Evolutionary conservation across 208 protist species (phyloP).

Genomic region (Trypanosoma congolense): DNA sequence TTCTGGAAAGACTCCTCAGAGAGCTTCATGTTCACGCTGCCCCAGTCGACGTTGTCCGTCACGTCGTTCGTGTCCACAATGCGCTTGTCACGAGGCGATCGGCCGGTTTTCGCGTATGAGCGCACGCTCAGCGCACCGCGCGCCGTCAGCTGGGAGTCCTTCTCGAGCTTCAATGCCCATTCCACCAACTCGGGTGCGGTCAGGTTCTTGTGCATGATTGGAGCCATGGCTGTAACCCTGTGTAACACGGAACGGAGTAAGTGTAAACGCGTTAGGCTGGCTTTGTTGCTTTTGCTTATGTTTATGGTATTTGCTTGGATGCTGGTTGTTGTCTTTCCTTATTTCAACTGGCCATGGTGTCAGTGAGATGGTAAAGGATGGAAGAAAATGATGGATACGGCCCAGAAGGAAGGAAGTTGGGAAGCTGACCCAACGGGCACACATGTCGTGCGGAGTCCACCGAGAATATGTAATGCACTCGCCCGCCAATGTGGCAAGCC

Average conservation of each 20-base stretch:
- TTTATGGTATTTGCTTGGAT: no score
- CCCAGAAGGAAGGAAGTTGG: no score
- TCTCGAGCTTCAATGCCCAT: slow-evolving; percentile 66
- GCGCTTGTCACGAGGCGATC: slow-evolving; percentile 93
- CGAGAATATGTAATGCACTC: no score
- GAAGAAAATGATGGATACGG: no score
- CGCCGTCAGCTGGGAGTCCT: slow-evolving; percentile 61
- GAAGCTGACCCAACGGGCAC: no score
- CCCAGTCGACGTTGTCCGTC: slow-evolving; percentile 90
- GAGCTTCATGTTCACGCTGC: slow-evolving; percentile 91
- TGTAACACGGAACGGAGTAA: not conserved
- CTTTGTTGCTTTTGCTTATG: not conserved
- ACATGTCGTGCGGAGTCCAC: no score
- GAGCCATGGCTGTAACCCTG: slow-evolving; percentile 18
- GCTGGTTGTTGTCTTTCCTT: no score
- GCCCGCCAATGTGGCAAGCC: no score
- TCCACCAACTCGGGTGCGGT: slow-evolving; percentile 39
- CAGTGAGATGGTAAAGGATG: no score
- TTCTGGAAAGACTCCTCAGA: slow-evolving; percentile 88
- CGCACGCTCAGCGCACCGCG: slow-evolving; percentile 81
- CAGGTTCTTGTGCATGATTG: slow-evolving; percentile 44
- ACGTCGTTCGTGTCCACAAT: slow-evolving; percentile 79
- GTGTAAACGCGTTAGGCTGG: not conserved
- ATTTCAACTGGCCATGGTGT: no score
- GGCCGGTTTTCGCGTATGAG: slow-evolving; percentile 91